Base-by-base conservation (phyloP, 2,329 filamentous ascomycete species). In the Arachnomyces sp. region DNA sequence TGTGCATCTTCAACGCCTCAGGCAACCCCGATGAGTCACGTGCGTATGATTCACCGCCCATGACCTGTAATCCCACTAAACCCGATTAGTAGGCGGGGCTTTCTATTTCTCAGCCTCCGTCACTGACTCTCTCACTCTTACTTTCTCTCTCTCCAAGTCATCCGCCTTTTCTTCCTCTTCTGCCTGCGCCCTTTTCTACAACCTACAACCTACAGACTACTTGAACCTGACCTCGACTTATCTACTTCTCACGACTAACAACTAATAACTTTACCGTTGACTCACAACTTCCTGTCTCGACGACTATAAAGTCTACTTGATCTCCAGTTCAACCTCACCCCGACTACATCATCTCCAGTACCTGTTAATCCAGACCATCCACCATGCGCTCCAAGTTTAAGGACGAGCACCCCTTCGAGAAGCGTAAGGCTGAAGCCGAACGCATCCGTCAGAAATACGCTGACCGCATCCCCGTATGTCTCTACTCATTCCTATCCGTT, bases 401-500 rank as follows among this genome's bases (percentile, higher is more conserved):
- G 88, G 92, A 98, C 82, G 92, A 96, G 80, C 92, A 96, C 69
- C 88, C 87, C 58, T 96, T 96, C 67, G 92, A 96, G 83, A 98
- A 98, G 86, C 88, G 92, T 74, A 95, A 96, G 86, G 92, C 92
- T 52, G 92, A 98, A 74, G 92, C 92, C 64, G 92, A 98, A 77
- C 89, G 92, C 68, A 95, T 95, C 67, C 88, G 92, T 54, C 89
- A 95, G 75, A 98, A 98, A 72, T 98, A 98, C 67, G 81, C 87
- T 55, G 92, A 98, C 67, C 87, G 92, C 58, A 98, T 98, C 70
- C 92, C 92, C 38, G 92, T 95, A 80, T 66, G 88, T 36, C 30
- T 40, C 42, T 15, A 4, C 35, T 39, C 16, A 14, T 13, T 43
- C 17, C 20, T 34, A 31, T 49, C 25, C 43, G 43, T 48, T 41